These are phyloP conservation scores for Daldinia sp. DNA, from an alignment of 2,329 filamentous ascomycete species.

Conservation along the genomic window DNA sequence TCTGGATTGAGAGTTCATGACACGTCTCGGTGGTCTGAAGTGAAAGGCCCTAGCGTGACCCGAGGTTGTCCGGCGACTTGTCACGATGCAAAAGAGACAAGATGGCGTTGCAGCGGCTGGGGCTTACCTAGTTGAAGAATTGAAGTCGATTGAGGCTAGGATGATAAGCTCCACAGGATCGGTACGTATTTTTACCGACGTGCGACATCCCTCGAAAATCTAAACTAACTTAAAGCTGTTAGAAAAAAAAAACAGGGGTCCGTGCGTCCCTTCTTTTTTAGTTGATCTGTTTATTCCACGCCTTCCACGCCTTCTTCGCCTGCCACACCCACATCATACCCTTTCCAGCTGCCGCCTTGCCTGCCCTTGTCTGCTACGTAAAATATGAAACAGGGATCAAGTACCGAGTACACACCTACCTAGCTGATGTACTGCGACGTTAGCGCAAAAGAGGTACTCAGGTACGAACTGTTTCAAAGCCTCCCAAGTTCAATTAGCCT, in stretches of 20 bases:
- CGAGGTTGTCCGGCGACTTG: conserved; percentile 6
- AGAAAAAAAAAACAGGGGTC: conserved; percentile 5
- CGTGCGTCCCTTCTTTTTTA: conserved; percentile 31
- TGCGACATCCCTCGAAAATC: conserved; percentile 39
- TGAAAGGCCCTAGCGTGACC: conserved; percentile 8
- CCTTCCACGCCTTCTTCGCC: neutral
- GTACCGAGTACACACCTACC: conserved; percentile 17
- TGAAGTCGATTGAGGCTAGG: conserved; percentile 47
- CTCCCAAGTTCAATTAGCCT: conserved; percentile 18
- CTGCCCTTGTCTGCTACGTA: conserved; percentile 16
- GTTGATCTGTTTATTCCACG: conserved; percentile 19
- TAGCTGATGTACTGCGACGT: neutral
- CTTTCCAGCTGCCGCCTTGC: conserved; percentile 28
- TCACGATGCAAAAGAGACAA: conserved; percentile 13
- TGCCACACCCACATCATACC: conserved; percentile 14
- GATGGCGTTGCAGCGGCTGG: conserved; percentile 18
- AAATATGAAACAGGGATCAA: conserved; percentile 16
- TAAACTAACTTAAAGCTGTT: neutral
- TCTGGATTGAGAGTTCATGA: conserved; percentile 55
- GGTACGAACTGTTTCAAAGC: conserved; percentile 33
- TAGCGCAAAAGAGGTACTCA: conserved; percentile 20
- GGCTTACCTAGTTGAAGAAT: conserved; percentile 38
- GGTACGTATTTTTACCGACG: conserved; percentile 42
- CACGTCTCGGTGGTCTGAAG: conserved; percentile 17
- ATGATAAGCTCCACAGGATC: conserved; percentile 35